Conservation (phyloP, 2,329 filamentous ascomycete genomes). For the Botrytis sinoallii region DNA sequence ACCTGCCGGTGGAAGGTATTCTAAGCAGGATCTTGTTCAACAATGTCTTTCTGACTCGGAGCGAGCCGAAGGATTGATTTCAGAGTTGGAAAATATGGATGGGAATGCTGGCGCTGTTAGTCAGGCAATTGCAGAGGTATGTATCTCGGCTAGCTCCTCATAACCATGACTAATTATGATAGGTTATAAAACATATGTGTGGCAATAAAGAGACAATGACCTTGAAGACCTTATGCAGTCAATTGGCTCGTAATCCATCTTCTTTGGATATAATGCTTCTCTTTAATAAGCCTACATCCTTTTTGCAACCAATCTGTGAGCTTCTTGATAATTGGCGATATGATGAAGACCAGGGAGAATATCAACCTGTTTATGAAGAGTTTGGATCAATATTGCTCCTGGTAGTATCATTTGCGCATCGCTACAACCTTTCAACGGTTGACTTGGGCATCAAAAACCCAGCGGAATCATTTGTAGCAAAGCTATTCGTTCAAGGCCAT, state of each 20-base stretch:
- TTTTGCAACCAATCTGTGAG: conserved; percentile 70
- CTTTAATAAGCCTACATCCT: conserved; percentile 66
- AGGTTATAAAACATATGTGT: conserved; percentile 69
- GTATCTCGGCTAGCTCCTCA: conserved; percentile 25
- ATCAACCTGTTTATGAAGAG: conserved; percentile 82
- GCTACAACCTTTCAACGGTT: conserved; percentile 62
- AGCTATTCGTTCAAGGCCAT: conserved; percentile 59
- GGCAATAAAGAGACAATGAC: conserved; percentile 74
- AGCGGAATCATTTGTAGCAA: conserved; percentile 65
- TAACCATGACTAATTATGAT: conserved; percentile 22
- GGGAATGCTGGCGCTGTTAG: conserved; percentile 87
- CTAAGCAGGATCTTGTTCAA: conserved; percentile 73
- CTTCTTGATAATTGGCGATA: conserved; percentile 77
- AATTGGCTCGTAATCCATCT: conserved; percentile 68
- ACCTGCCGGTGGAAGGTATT: conserved; percentile 69
- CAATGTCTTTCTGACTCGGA: conserved; percentile 76
- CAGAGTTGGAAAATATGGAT: conserved; percentile 83
- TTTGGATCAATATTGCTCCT: conserved; percentile 75
- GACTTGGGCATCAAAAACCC: conserved; percentile 58
- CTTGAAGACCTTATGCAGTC: conserved; percentile 70
- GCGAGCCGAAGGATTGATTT: conserved; percentile 70
- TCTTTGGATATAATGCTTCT: conserved; percentile 73
- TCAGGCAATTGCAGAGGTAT: conserved; percentile 69
- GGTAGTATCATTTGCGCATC: conserved; percentile 70
- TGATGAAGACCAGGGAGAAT: conserved; percentile 79